A percentile compares a stretch with the other conserved stretches of the same genome.
phyloP scores from a whole-genome alignment of 345 rosid genomes.

The Heritiera fomes region DNA sequence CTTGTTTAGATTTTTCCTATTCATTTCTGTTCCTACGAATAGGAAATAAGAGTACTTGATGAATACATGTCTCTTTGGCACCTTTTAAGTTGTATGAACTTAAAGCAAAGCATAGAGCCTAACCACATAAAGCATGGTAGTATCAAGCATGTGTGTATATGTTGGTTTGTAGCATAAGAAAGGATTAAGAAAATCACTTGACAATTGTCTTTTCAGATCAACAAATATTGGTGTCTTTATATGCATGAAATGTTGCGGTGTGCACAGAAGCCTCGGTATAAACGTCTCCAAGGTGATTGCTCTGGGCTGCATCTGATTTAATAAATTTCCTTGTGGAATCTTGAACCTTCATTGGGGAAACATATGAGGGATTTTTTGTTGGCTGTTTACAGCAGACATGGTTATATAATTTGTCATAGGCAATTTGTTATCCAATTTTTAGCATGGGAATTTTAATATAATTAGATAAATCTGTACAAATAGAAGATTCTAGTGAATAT shows the following conservation, averaged over 20 bases:
- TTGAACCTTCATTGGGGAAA: not conserved
- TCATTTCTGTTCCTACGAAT: slow-evolving; percentile 11
- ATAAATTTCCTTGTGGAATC: slow-evolving; percentile 6
- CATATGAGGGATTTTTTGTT: not conserved
- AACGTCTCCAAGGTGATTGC: slow-evolving; percentile 83
- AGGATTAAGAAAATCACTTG: slow-evolving; percentile 17
- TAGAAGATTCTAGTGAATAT: not conserved
- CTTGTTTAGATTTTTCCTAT: not conserved
- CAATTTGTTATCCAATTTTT: too few species aligned
- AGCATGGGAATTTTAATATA: not conserved
- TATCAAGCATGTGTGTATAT: not conserved
- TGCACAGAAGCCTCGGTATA: slow-evolving; percentile 94
- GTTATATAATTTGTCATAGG: not conserved
- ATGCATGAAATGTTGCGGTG: slow-evolving; percentile 96
- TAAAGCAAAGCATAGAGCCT: not conserved
- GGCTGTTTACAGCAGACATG: not conserved
- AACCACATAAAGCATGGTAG: not conserved
- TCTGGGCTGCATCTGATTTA: slow-evolving; percentile 4
- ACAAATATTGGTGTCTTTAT: slow-evolving; percentile 95
- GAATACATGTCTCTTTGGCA: not conserved
- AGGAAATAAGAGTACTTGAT: not conserved
- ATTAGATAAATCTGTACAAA: not conserved
- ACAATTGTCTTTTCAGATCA: slow-evolving; percentile 61
- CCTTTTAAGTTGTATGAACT: not conserved
- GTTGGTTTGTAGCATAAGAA: not conserved